Evolutionary conservation across 345 rosid species (phyloP).

Genomic region (Aegle marmelos): DNA sequence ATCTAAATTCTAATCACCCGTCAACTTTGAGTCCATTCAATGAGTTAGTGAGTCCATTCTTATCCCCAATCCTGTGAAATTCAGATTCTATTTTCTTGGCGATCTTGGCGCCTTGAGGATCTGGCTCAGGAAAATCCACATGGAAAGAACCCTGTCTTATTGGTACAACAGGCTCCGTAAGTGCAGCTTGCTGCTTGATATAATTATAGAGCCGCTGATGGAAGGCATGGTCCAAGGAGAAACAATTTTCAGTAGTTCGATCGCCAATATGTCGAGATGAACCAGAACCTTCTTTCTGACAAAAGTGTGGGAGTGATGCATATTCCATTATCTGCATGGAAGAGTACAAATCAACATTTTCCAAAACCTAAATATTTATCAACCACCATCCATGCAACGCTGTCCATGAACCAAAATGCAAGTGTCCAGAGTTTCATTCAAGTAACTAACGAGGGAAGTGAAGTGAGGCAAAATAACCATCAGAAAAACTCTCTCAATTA

Average conservation of each 20-base stretch:
- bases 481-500: neutral
- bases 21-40: conserved; percentile 37
- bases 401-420: neutral
- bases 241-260: conserved; percentile 59
- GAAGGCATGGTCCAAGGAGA: conserved; percentile 78
- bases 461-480: neutral
- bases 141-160: conserved; percentile 81
- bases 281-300: conserved; percentile 72
- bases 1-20: conserved; percentile 22
- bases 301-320: conserved; percentile 91
- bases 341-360: conserved; percentile 13
- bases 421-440: neutral
- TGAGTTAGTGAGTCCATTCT: conserved; percentile 34
- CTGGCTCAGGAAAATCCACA: conserved; percentile 65
- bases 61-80: conserved; percentile 57
- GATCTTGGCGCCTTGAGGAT: conserved; percentile 49
- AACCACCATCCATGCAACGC: neutral
- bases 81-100: conserved; percentile 64
- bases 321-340: conserved; percentile 79
- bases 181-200: conserved; percentile 54
- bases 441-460: neutral
- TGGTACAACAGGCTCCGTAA: conserved; percentile 30
- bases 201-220: conserved; percentile 82
- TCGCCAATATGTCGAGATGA: conserved; percentile 51
- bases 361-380: conserved; percentile 1